These are phyloP conservation scores for Dioscorea cayenensis DNA, from an alignment of 116 monocot genomes.

Conservation along the genomic window DNA sequence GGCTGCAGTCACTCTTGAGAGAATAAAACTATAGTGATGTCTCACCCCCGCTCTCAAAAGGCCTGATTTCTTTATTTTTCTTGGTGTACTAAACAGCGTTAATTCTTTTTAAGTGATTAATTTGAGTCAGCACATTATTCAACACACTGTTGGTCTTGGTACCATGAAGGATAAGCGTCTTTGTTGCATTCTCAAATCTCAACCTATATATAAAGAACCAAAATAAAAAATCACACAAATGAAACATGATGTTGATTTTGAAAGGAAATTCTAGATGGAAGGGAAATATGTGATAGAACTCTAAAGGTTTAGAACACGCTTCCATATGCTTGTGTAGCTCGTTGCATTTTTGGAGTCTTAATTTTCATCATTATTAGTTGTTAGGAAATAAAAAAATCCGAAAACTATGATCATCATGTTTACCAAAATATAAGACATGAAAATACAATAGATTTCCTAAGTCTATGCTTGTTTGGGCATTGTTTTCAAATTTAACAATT, in stretches of 20 bases:
- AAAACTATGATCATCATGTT: no score
- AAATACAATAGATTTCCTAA: no score
- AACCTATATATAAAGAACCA: conserved; percentile 21
- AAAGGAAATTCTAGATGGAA: neutral
- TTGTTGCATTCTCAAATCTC: conserved; percentile 87
- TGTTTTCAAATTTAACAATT: no score
- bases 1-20: no score
- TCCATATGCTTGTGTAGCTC: neutral
- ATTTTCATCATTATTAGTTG: no score
- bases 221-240: neutral
- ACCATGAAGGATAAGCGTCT: conserved; percentile 91
- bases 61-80: no score
- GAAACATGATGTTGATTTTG: neutral
- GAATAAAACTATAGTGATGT: conserved; percentile 81
- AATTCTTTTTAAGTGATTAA: conserved; percentile 73
- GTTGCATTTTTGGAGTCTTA: neutral
- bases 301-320: neutral
- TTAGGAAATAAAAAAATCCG: no score
- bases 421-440: no score
- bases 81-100: conserved; percentile 54
- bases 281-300: neutral
- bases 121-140: conserved; percentile 59
- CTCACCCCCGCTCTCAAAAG: conserved; percentile 80
- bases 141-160: conserved; percentile 54
- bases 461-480: no score